These are phyloP conservation scores for Pichia sp. DNA, from an alignment of 1,139 yeast genomes.

Conservation along the genomic window DNA sequence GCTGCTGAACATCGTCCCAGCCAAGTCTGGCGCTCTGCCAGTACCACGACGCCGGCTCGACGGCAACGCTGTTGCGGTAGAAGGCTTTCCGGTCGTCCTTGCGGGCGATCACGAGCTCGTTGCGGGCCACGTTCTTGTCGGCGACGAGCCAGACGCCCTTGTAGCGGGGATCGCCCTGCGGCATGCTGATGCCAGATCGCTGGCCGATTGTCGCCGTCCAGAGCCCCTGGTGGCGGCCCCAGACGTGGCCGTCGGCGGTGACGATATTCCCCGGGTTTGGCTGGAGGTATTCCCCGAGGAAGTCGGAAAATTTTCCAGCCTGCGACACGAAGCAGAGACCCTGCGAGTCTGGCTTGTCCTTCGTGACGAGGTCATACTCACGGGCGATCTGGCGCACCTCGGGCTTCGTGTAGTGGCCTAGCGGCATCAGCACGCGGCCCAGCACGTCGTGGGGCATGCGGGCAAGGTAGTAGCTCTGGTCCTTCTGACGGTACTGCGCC, in stretches of 20 bases:
- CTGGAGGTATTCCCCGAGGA: conserved; percentile 67
- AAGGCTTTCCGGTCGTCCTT: conserved; percentile 63
- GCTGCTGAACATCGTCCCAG: conserved; percentile 16
- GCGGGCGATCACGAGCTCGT: conserved; percentile 72
- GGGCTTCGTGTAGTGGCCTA: conserved; percentile 73
- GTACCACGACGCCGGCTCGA: conserved; percentile 39
- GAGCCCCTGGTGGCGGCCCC: conserved; percentile 80
- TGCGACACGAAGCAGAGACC: conserved; percentile 92
- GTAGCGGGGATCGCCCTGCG: conserved; percentile 74
- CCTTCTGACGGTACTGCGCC: conserved; percentile 63
- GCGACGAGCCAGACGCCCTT: conserved; percentile 86
- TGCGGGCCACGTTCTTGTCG: conserved; percentile 57
- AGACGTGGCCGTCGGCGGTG: conserved; percentile 65
- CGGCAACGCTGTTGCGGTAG: conserved; percentile 42
- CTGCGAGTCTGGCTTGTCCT: conserved; percentile 84
- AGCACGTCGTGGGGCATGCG: conserved; percentile 52
- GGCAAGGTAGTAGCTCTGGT: conserved; percentile 87
- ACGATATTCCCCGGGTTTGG: conserved; percentile 75
- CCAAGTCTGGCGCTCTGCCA: conserved; percentile 39
- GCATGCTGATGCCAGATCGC: conserved; percentile 71
- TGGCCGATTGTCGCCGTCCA: conserved; percentile 99
- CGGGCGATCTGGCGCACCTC: conserved; percentile 66
- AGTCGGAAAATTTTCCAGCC: conserved; percentile 67
- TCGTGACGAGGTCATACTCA: conserved; percentile 51
- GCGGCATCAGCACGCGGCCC: conserved; percentile 61